Evolutionary conservation across 108 stramenopile species (phyloP), one percentile per base, ranked within the genome.

Genomic region (Cyclotella choctawhatcheeana): DNA sequence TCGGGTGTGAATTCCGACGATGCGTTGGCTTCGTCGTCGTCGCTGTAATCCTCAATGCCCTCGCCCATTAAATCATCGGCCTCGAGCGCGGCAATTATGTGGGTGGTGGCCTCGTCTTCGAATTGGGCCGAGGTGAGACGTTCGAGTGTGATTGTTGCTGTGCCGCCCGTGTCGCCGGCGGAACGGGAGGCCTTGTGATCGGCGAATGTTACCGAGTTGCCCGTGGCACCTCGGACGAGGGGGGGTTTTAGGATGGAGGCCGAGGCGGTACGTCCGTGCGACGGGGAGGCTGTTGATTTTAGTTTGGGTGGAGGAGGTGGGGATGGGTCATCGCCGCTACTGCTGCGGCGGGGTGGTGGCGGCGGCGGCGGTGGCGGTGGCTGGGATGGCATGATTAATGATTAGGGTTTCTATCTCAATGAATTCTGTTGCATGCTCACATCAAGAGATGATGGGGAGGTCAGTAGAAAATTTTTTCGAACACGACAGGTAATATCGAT

Each of bases 21-120:
- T 32, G 27, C 27, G 2, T 37, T 13, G 18, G 24, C 25, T 18
- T 47, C 48, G 16, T 71, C 56, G 22, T 79, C 77, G 21, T 79
- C 77, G 13, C 70, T 69, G 47, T 78, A 69, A 16, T 79, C 77
- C 20, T 55, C 67, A 21, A 56, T 69, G 2, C 67, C 67, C 34
- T 69, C 67, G 20, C 61, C 59, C 21, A 45, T 67, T 12, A 17
- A 21, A n/a, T 77, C 76, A 30, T 77, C 64, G 32, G 61, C 53
- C 45, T 77, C 77, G 44, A 77, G 44, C 30, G 77, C 77, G 3
- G 69, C 69, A 16, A 77, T 25, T 20, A 77, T 77, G 56, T 71
- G 64, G 1, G 77, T 77, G 24, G 67, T 67, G 44, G 77, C 77
- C 34, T 77, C 77, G 33, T 76, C 67, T 37, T 76, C 75, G 52